Conservation (phyloP, 1,139 yeast genomes). For the Debaryomyces sp. region DNA sequence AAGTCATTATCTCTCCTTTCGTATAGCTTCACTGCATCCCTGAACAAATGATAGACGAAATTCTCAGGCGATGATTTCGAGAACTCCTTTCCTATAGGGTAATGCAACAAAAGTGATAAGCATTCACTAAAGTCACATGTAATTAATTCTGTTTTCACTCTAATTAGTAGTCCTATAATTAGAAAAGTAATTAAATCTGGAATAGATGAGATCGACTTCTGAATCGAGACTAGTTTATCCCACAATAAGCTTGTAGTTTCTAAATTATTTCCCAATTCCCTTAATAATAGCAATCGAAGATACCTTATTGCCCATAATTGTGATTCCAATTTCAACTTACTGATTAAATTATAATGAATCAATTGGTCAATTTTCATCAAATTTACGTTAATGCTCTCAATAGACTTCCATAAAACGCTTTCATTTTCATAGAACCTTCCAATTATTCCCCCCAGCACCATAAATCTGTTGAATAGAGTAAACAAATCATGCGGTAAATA, state of each 20-base stretch:
- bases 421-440: slow-evolving; percentile 48
- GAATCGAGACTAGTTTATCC: slow-evolving; percentile 57
- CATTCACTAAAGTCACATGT: slow-evolving; percentile 67
- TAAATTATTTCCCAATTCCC: slow-evolving; percentile 58
- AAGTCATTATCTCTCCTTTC: slow-evolving; percentile 35
- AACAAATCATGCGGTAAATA: slow-evolving; percentile 51
- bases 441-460: slow-evolving; percentile 41
- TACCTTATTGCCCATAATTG: slow-evolving; percentile 72
- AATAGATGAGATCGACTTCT: slow-evolving; percentile 20
- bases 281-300: slow-evolving; percentile 55
- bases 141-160: slow-evolving; percentile 50
- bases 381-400: slow-evolving; percentile 48
- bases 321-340: slow-evolving; percentile 56
- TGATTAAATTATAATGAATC: slow-evolving; percentile 45
- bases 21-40: slow-evolving; percentile 34
- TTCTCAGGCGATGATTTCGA: slow-evolving; percentile 13
- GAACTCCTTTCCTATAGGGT: slow-evolving; percentile 40
- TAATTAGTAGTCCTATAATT: slow-evolving; percentile 53
- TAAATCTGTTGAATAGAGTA: slow-evolving; percentile 45
- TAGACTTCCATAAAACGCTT: slow-evolving; percentile 41
- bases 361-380: slow-evolving; percentile 52
- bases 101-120: slow-evolving; percentile 58
- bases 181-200: slow-evolving; percentile 51
- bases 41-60: slow-evolving; percentile 30
- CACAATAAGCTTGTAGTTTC: slow-evolving; percentile 50